These are phyloP conservation scores for Lipomyces yamanashiensis DNA, from an alignment of 805 yeast genomes.

Conservation along the genomic window DNA sequence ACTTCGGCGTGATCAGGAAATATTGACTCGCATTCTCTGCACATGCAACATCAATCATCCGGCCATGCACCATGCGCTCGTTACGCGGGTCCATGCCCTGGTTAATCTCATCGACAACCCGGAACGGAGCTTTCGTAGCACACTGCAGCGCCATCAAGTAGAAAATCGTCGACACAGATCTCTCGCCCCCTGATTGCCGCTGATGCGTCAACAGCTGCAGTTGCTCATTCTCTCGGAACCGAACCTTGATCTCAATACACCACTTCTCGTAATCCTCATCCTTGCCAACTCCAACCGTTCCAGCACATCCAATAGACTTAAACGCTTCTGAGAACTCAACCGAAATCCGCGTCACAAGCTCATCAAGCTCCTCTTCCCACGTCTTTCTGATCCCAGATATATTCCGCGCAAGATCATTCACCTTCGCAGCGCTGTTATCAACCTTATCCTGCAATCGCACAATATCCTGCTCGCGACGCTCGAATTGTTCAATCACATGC, in stretches of 20 bases:
- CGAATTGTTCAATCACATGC: slow-evolving; percentile 40
- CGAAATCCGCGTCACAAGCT: slow-evolving; percentile 61
- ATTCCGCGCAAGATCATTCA: slow-evolving; percentile 44
- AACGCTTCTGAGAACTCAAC: slow-evolving; percentile 68
- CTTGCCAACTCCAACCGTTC: slow-evolving; percentile 67
- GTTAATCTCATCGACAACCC: slow-evolving; percentile 96
- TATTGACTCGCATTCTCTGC: slow-evolving; percentile 70
- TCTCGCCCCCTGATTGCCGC: slow-evolving; percentile 96
- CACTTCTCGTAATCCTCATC: slow-evolving; percentile 65
- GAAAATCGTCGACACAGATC: slow-evolving; percentile 91
- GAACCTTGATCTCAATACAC: slow-evolving; percentile 82
- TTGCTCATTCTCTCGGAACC: slow-evolving; percentile 79
- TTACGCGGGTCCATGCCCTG: slow-evolving; percentile 98
- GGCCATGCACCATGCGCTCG: slow-evolving; percentile 82
- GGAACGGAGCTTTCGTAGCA: slow-evolving; percentile 82
- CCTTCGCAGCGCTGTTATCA: slow-evolving; percentile 46
- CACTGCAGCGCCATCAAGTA: slow-evolving; percentile 91
- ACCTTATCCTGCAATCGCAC: slow-evolving; percentile 47
- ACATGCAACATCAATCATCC: slow-evolving; percentile 86
- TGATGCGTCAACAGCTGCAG: slow-evolving; percentile 76
- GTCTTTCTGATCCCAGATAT: slow-evolving; percentile 49
- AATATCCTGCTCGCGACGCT: slow-evolving; percentile 50
- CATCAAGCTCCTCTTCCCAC: slow-evolving; percentile 69
- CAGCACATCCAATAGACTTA: slow-evolving; percentile 79
- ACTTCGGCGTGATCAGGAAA: slow-evolving; percentile 90